These are phyloP conservation scores for Lineolata rhizophorae DNA, from an alignment of 495 filamentous ascomycete genomes.

Conservation along the genomic window DNA sequence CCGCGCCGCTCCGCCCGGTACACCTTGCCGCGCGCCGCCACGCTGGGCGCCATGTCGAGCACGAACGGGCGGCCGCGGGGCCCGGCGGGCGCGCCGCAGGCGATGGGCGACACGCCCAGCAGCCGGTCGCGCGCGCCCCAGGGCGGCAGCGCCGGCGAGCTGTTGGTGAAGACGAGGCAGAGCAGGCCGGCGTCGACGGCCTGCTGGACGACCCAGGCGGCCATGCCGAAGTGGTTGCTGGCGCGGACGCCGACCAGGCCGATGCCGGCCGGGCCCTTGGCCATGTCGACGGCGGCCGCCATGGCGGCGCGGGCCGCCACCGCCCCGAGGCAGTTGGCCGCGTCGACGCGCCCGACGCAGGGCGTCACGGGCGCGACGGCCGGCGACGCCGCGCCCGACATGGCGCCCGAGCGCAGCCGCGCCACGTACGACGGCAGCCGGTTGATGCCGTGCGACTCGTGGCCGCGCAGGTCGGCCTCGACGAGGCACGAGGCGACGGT, in stretches of 20 bases:
- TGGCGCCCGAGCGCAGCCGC: constrained; percentile 40
- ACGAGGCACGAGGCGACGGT: constrained; percentile 43
- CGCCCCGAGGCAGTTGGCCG: constrained; percentile 54
- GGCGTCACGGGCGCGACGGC: constrained; percentile 37
- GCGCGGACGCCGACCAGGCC: constrained; percentile 51
- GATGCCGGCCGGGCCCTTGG: constrained; percentile 40
- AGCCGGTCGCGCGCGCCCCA: constrained; percentile 47
- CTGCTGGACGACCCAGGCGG: constrained; percentile 54
- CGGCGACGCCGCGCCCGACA: constrained; percentile 35
- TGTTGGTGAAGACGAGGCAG: constrained; percentile 61
- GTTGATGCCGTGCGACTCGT: constrained; percentile 60
- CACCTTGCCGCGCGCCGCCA: constrained; percentile 55
- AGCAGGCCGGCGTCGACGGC: constrained; percentile 51
- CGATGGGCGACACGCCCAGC: constrained; percentile 58
- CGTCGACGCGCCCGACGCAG: constrained; percentile 44
- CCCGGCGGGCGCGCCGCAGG: constrained; percentile 49
- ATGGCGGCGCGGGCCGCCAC: constrained; percentile 42
- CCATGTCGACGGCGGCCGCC: constrained; percentile 38
- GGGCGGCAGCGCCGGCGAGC: constrained; percentile 47
- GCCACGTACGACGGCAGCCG: constrained; percentile 56
- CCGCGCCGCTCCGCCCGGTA: constrained; percentile 49
- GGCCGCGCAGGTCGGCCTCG: constrained; percentile 51
- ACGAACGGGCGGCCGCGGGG: constrained; percentile 37
- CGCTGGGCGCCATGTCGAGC: constrained; percentile 55
- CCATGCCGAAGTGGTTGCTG: constrained; percentile 68